phyloP scores from a whole-genome alignment of 1,139 yeast species.

The Diutina scorzettiae region DNA sequence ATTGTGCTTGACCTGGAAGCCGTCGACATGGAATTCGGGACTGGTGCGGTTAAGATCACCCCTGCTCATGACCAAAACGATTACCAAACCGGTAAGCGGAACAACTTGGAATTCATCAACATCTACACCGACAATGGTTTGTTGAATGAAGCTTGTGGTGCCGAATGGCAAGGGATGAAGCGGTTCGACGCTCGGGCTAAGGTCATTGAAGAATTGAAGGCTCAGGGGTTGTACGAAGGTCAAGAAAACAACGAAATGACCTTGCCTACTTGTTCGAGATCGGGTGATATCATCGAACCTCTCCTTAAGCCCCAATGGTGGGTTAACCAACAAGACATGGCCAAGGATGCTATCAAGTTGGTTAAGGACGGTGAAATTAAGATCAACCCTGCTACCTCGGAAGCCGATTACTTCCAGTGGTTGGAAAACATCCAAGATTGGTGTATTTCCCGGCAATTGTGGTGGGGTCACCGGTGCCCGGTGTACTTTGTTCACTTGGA shows the following conservation, averaged over 20 bases:
- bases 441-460: conserved; percentile 98
- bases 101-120: conserved; percentile 75
- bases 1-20: conserved; percentile 85
- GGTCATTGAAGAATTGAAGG: conserved; percentile 74
- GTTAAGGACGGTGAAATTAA: conserved; percentile 74
- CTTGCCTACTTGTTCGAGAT: conserved; percentile 86
- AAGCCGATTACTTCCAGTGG: conserved; percentile 93
- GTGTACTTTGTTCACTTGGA: conserved; percentile 80
- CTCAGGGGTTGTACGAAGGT: conserved; percentile 62
- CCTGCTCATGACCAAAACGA: conserved; percentile 98
- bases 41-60: conserved; percentile 98
- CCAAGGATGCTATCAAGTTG: conserved; percentile 75
- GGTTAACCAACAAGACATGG: conserved; percentile 89
- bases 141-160: conserved; percentile 84
- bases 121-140: conserved; percentile 88
- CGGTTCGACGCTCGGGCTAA: conserved; percentile 86
- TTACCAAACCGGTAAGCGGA: conserved; percentile 93
- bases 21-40: conserved; percentile 98
- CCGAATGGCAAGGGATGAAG: conserved; percentile 77
- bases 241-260: conserved; percentile 94
- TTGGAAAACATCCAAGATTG: conserved; percentile 94
- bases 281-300: conserved; percentile 96
- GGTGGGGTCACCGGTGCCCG: conserved; percentile 99
- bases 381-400: conserved; percentile 81
- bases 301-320: conserved; percentile 98